Base-by-base conservation (phyloP, 148 eudicot genomes). In the Rhododendron kiyosumense region DNA sequence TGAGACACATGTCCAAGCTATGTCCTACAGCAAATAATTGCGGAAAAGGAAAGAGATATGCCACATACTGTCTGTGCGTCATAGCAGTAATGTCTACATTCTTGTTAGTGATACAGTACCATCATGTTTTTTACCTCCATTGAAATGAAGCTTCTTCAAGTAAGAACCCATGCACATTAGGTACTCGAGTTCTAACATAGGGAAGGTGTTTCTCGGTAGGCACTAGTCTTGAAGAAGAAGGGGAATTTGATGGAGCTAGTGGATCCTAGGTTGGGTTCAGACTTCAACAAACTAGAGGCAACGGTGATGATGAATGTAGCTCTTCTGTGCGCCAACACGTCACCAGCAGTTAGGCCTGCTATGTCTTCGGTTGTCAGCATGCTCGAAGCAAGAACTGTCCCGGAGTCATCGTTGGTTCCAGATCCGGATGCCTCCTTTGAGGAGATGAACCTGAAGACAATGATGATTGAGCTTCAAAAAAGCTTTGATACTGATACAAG, bases 321-420 rank as follows among this genome's bases (percentile, higher is more conserved):
- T 46, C 84, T 88, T 22, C 57, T 79, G 4, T 88, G 88, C 71
- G 22, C 90, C 48, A 26, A 86, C 26, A 17, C 43, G 24, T 49
- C 84, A 17, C 84, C 84, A 24, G 46, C 88, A 20, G 84, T 54
- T 41, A 88, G 88, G 84, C 90, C 90, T 14, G 7, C 65, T 13
- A 88, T 88, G 90, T 88, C 90, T 41, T 78, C 86, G 1, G 90
- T 86, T 28, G 88, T 84, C 7, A 73, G 88, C 86, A 79, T 86
- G 81, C 84, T 88, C 13, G 88, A 86, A 80, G 88, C 86, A 18
- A 22, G 54, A 45, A 41, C 59, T 51, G n/a, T 46, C 28, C 12
- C 49, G 30, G 28, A 77, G 52, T 67, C 17, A 0, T 11, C 17
- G 17, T 51, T 78, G 12, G 36, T 65, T 63, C 17, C 57, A n/a